Evolutionary conservation across 129 eudicot species (phyloP), one percentile per base, ranked within the genome.

Genomic region (Tagetes erecta): DNA sequence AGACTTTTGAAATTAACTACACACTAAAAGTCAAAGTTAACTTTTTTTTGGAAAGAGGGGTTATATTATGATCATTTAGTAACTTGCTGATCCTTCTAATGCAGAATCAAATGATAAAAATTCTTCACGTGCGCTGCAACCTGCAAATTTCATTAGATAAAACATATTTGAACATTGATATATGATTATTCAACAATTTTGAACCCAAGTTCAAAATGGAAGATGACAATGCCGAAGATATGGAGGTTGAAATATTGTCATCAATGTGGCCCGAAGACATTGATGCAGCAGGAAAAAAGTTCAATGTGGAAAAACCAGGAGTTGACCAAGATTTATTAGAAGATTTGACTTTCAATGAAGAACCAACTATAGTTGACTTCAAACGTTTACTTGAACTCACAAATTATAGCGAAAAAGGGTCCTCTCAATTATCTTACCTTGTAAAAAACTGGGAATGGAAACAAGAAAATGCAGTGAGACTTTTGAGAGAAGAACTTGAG

Each of bases 191-290:
- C 56, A 78, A 71, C 82, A 40, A 66, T 50, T 78, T 40, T 78
- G 27, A 76, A 66, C 55, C 9, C 0, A 52, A 36, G 68, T 62
- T 14, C 34, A 41, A 31, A 51, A 84, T 87, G 83, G 86, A 85
- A 73, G 80, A 73, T 52, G 84, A 77, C 4, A 81, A 73, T 42
- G 74, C 78, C 6, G 94, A 86, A 73, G 91, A 89, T 52, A 89
- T 87, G 96, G 96, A 89, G 67, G 74, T 85, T 46, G 89, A 89
- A 64, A 86, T 83, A 79, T 84, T 89, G 30, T 70, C 89, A 72
- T 89, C 96, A 31, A 89, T 89, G 98, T 92, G 96, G 97, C 97
- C 91, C 0, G 96, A 92, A 76, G 91, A 84, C 80, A 89, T 89
- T 20, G 87, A 92, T 46, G 98, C 86, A 89, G 94, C 82, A 0